A percentile compares a stretch with the other conserved stretches of the same genome.
Conservation (phyloP, 2,329 filamentous ascomycete species). For the Aspergillus sp. region DNA sequence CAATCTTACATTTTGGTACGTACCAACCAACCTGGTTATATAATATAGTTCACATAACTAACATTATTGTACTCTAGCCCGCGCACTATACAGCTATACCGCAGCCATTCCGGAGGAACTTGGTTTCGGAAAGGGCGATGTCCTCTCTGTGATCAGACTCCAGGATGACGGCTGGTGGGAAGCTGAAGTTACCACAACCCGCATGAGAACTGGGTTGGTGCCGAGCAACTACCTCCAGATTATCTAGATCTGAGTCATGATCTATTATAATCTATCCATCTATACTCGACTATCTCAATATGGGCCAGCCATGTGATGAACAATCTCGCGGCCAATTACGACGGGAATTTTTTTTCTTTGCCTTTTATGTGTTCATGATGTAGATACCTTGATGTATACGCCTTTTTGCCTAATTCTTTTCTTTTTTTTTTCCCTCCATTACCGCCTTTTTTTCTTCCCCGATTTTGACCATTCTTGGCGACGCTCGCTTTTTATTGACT, state of each 20-base stretch:
- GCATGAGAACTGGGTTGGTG: slow-evolving; percentile 56
- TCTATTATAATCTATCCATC: not conserved
- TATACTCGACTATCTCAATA: not conserved
- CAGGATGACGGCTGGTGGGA: slow-evolving; percentile 99
- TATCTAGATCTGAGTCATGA: slow-evolving; percentile 38
- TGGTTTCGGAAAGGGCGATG: slow-evolving; percentile 87
- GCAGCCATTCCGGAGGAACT: slow-evolving; percentile 95
- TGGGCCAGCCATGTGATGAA: not conserved
- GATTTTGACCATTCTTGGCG: not conserved
- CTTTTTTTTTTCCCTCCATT: not conserved
- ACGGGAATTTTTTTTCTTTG: slow-evolving; percentile 5
- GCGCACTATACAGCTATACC: slow-evolving; percentile 90
- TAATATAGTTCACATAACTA: slow-evolving; percentile 9
- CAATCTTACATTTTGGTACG: slow-evolving; percentile 93
- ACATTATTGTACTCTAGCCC: slow-evolving; percentile 57
- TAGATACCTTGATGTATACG: slow-evolving; percentile 17
- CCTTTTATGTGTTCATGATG: slow-evolving; percentile 21
- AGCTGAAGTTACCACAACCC: slow-evolving; percentile 73
- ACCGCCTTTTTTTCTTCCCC: not conserved
- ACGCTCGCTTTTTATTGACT: not conserved
- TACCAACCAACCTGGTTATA: not conserved
- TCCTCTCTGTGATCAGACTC: slow-evolving; percentile 80
- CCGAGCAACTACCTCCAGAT: slow-evolving; percentile 67
- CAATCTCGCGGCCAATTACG: slow-evolving; percentile 26
- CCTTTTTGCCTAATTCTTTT: not conserved